These are phyloP conservation scores for Escallonia rubra DNA, from an alignment of 129 eudicot species.

Conservation along the genomic window DNA sequence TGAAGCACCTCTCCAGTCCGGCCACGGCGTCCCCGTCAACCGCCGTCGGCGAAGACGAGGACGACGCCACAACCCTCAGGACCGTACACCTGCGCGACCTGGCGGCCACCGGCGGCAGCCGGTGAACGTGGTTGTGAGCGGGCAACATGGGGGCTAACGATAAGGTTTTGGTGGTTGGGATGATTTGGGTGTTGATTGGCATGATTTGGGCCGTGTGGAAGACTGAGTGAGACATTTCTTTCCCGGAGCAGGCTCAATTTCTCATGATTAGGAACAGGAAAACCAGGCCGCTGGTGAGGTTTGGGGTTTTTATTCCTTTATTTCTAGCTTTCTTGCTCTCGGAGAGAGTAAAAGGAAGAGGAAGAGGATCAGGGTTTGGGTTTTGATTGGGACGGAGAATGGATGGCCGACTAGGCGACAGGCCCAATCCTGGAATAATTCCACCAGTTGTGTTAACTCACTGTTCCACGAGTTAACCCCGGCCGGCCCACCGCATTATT, in stretches of 20 bases:
- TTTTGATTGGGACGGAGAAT: constrained; percentile 20
- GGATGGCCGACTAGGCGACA: constrained; percentile 6
- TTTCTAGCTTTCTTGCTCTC: not conserved
- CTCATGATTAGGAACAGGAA: not conserved
- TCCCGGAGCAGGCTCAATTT: not conserved
- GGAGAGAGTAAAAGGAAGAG: not conserved
- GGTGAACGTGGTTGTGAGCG: constrained; percentile 18
- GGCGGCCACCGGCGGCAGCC: constrained; percentile 11
- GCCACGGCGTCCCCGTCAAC: constrained; percentile 52
- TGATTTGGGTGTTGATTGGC: constrained; percentile 47
- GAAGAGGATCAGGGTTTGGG: constrained; percentile 8
- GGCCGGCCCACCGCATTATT: too few relatives aligned
- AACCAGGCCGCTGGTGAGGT: not conserved
- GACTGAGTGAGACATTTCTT: constrained; percentile 55
- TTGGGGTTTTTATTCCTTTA: not conserved
- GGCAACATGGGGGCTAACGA: constrained; percentile 40
- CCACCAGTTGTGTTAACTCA: too few relatives aligned
- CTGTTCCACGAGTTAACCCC: too few relatives aligned
- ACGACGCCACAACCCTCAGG: constrained; percentile 5
- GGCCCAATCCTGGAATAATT: constrained; percentile 13
- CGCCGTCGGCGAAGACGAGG: constrained; percentile 31
- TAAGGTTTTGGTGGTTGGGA: constrained; percentile 43
- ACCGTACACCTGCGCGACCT: constrained; percentile 28
- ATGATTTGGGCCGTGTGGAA: constrained; percentile 56
- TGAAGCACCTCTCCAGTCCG: constrained; percentile 62